Evolutionary conservation across 257 asterid genomes (phyloP).

Genomic region (Thymus quinquecostatus): DNA sequence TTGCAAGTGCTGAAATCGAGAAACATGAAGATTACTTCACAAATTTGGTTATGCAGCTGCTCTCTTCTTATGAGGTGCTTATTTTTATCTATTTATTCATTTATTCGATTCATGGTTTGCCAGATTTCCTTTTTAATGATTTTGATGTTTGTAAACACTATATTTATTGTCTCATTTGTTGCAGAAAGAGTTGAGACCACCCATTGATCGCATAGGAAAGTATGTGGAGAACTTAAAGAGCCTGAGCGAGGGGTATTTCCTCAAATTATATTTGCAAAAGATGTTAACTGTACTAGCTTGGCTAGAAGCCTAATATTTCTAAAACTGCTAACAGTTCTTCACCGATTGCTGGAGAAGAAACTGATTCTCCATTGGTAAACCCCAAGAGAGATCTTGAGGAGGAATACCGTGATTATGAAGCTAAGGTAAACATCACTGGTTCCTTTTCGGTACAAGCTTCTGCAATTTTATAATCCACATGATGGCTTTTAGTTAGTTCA

Average conservation of each 20-base stretch:
- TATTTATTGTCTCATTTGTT: constrained; percentile 25
- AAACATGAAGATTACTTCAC: constrained; percentile 83
- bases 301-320: constrained; percentile 15
- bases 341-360: constrained; percentile 45
- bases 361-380: constrained; percentile 50
- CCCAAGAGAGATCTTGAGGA: constrained; percentile 89
- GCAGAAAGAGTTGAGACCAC: constrained; percentile 83
- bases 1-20: constrained; percentile 79
- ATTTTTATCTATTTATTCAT: constrained; percentile 3
- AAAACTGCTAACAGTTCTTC: constrained; percentile 49
- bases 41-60: constrained; percentile 67
- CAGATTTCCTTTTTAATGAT: constrained; percentile 14
- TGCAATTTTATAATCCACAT: background rate
- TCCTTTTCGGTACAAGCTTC: constrained; percentile 11
- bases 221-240: constrained; percentile 85
- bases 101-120: background rate
- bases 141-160: constrained; percentile 21
- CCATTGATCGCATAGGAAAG: constrained; percentile 75
- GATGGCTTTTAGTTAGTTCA: background rate
- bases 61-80: constrained; percentile 82
- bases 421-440: constrained; percentile 57
- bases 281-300: constrained; percentile 14
- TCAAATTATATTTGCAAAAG: constrained; percentile 23
- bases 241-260: constrained; percentile 64
- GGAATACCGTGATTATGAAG: constrained; percentile 86